These are phyloP conservation scores for Pholiota conissans DNA, from an alignment of 768 basidiomycete genomes.

Conservation along the genomic window DNA sequence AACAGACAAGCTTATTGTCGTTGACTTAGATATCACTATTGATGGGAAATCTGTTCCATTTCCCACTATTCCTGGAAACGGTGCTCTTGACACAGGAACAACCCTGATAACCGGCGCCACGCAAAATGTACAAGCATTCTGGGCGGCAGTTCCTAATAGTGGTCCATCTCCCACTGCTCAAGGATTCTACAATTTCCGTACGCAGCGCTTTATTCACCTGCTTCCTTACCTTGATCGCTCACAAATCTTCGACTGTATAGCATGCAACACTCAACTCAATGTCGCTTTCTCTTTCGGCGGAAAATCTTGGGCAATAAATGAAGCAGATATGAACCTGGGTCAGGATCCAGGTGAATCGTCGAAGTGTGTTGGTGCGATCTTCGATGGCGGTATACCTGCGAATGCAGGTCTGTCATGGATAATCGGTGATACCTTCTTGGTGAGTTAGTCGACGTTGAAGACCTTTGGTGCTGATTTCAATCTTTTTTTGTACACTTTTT, in stretches of 20 bases:
- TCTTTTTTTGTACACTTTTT: too few relatives aligned
- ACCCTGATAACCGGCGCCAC: slow-evolving; percentile 85
- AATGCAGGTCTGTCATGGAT: slow-evolving; percentile 55
- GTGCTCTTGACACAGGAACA: slow-evolving; percentile 92
- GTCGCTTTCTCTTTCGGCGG: slow-evolving; percentile 77
- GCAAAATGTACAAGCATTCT: slow-evolving; percentile 54
- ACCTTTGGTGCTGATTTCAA: too few relatives aligned
- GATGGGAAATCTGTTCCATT: slow-evolving; percentile 48
- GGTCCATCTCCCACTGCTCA: slow-evolving; percentile 34
- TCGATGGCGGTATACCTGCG: slow-evolving; percentile 44
- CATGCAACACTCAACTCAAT: slow-evolving; percentile 58
- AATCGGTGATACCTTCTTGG: slow-evolving; percentile 72
- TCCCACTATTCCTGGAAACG: slow-evolving; percentile 41
- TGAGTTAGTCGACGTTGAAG: slow-evolving; percentile 17
- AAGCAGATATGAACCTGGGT: slow-evolving; percentile 80
- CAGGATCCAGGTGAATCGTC: slow-evolving; percentile 30
- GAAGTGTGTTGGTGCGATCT: slow-evolving; percentile 64
- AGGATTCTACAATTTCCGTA: slow-evolving; percentile 82
- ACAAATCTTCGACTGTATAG: slow-evolving; percentile 34
- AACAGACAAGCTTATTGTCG: neutral
- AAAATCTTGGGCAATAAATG: slow-evolving; percentile 69
- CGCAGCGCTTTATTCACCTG: neutral
- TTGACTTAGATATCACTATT: slow-evolving; percentile 52
- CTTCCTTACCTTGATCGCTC: neutral
- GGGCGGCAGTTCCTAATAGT: slow-evolving; percentile 60